These are phyloP conservation scores for Lachnum nothofagi DNA, from an alignment of 2,329 filamentous ascomycete species.

Conservation along the genomic window DNA sequence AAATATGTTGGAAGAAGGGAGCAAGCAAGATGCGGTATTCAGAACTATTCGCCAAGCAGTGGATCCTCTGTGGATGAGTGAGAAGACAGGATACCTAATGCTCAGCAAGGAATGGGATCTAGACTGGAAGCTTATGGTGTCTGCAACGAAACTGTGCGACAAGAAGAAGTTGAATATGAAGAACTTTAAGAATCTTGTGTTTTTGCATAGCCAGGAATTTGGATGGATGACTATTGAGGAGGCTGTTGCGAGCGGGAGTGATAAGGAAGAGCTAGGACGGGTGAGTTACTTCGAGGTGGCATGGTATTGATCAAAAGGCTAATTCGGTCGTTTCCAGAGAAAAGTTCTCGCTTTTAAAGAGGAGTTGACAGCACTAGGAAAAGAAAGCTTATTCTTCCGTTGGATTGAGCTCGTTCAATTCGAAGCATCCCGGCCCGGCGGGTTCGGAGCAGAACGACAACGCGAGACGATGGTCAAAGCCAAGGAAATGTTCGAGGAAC, in stretches of 20 bases:
- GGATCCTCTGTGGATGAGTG: conserved; percentile 57
- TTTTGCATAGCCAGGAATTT: conserved; percentile 62
- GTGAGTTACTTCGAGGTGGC: background rate
- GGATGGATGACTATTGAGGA: conserved; percentile 69
- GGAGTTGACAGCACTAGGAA: conserved; percentile 66
- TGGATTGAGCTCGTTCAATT: conserved; percentile 93
- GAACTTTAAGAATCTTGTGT: conserved; percentile 66
- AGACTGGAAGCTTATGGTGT: conserved; percentile 76
- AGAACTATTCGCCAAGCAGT: conserved; percentile 64
- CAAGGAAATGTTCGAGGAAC: conserved; percentile 65
- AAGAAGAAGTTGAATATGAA: conserved; percentile 53
- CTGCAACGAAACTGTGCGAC: conserved; percentile 65
- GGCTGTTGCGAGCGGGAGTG: conserved; percentile 42
- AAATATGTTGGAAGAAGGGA: conserved; percentile 35
- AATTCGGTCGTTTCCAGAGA: conserved; percentile 33
- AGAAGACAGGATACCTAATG: conserved; percentile 83
- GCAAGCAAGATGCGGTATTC: conserved; percentile 53
- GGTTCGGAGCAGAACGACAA: conserved; percentile 72
- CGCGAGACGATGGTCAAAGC: conserved; percentile 67
- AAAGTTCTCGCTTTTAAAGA: conserved; percentile 80
- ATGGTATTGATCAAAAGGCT: background rate
- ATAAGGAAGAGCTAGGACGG: conserved; percentile 57
- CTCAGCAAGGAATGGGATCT: conserved; percentile 83
- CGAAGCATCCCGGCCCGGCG: conserved; percentile 72
- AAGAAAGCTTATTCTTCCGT: conserved; percentile 83